Evolutionary conservation across 768 basidiomycete genomes (phyloP), one percentile per base, ranked within the genome.

Genomic region (Butyriboletus loyo): DNA sequence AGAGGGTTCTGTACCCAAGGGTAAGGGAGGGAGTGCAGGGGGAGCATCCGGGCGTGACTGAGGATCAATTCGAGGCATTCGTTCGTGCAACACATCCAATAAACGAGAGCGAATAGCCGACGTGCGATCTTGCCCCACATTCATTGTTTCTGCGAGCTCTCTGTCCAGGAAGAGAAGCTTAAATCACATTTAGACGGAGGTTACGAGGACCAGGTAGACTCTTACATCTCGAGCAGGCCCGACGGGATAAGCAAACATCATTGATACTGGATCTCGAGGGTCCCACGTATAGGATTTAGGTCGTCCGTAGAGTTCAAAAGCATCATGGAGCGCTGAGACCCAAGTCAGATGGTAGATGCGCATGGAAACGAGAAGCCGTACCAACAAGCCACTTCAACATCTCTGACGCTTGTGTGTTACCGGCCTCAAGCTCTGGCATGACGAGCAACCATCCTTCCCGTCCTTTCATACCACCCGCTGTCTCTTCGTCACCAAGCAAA

Each of bases 191-290:
- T 38, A 66, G 62, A 55, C 35, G 25, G 41, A 22, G 24, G 46
- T 21, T 30, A 51, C 10, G 27, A 25, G 30, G 22, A 50, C 35
- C 28, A 35, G 39, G 21, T 50, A 30, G 51, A 36, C 17, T 75
- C 89, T 58, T 65, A 96, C 94, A 66, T 93, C 88, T 70, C 84
- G 87, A 53, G 82, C 73, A 5, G 87, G 82, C 1, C 92, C 94
- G 43, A 91, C 84, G 7, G 96, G 95, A 67, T 98, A 97, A 0
- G 85, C 92, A 69, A 95, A 98, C 86, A 98, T 94, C 69, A 96
- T 78, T 10, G 90, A 92, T 8, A 69, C 66, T 0, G 84, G 80
- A 66, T 96, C 85, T 14, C 87, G 80, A 47, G 90, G 90, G 62
- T 98, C 90, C 92, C 92, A 98, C 25, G 83, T 86, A 74, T 95